phyloP scores from a whole-genome alignment of 805 yeast genomes.

The Candida hispaniensis region DNA sequence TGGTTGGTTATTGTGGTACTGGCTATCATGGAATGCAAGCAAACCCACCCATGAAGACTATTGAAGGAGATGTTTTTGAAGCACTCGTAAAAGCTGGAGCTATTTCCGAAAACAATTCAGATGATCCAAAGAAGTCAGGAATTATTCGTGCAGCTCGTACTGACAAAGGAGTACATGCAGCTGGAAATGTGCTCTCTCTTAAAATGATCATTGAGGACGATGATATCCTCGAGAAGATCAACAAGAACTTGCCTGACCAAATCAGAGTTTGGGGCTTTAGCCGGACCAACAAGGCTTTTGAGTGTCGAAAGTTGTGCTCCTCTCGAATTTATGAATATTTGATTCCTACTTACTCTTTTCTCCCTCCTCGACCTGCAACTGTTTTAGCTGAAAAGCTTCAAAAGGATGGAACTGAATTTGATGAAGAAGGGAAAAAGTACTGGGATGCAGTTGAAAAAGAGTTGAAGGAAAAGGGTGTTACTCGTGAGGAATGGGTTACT shows the following conservation, averaged over 20 bases:
- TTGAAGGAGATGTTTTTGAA: constrained; percentile 77
- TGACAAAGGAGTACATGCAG: constrained; percentile 96
- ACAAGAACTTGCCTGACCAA: constrained; percentile 65
- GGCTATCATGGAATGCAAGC: constrained; percentile 96
- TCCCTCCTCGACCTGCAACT: constrained; percentile 80
- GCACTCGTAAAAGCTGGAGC: constrained; percentile 86
- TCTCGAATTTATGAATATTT: constrained; percentile 93
- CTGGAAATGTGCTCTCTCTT: constrained; percentile 80
- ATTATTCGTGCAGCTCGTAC: constrained; percentile 58
- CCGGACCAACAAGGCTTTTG: constrained; percentile 82
- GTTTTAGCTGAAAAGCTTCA: constrained; percentile 52
- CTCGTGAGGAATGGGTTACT: constrained; percentile 19
- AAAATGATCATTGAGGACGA: constrained; percentile 78
- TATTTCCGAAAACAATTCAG: constrained; percentile 72
- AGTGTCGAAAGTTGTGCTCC: constrained; percentile 89
- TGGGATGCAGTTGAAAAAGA: constrained; percentile 46
- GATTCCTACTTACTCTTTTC: constrained; percentile 79
- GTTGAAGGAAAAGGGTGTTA: constrained; percentile 33
- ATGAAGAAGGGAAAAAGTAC: constrained; percentile 57
- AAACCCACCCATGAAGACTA: constrained; percentile 79
- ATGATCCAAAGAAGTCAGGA: constrained; percentile 77
- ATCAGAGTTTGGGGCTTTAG: constrained; percentile 89
- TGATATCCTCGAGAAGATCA: constrained; percentile 62
- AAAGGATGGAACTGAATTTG: constrained; percentile 48
- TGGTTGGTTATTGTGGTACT: constrained; percentile 91